Evolutionary conservation across 345 rosid species (phyloP), one percentile per base, ranked within the genome.

Genomic region (Adansonia digitata): DNA sequence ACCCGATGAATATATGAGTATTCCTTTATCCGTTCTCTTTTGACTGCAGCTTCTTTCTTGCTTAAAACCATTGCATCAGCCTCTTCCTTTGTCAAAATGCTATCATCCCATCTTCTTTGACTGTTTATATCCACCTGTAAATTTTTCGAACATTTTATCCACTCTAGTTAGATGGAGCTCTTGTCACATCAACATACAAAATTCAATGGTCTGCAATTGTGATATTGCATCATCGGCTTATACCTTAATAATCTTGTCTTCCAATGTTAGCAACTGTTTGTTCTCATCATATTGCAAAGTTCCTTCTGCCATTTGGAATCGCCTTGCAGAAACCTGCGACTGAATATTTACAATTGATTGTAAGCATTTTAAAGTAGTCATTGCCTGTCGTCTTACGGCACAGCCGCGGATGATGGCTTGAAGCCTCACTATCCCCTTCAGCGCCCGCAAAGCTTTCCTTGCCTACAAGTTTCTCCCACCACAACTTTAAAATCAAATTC

Each of bases 341-440:
- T 94, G 97, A 71, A 92, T 91, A 72, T 86, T 88, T 11, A 94
- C 88, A 78, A 94, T 82, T 69, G 97, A 92, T 72, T 94, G 95
- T 83, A 94, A 84, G 79, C 92, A 85, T 78, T 92, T 92, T 15
- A 94, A 86, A 27, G 97, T 89, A 53, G 83, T 84, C 78, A 87
- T 78, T 17, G 97, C 94, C 77, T 94, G 97, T 59, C 91, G 92
- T 82, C 98, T 84, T 77, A 92, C 94, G 0, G 88, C 85, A 74
- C 86, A 76, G 43, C 97, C 98, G 64, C 97, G 84, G 24, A 94
- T 90, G 65, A 92, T 85, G 5, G 98, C 97, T 81, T 94, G 98
- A 26, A 94, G 97, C 86, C 74, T 89, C 73, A 91, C 97, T 77
- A 94, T 94, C 27, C 98, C 98, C 81, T 88, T 94, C 80, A 94